Conservation (phyloP, 495 filamentous ascomycete genomes). For the Tuber microsphaerosporum region DNA sequence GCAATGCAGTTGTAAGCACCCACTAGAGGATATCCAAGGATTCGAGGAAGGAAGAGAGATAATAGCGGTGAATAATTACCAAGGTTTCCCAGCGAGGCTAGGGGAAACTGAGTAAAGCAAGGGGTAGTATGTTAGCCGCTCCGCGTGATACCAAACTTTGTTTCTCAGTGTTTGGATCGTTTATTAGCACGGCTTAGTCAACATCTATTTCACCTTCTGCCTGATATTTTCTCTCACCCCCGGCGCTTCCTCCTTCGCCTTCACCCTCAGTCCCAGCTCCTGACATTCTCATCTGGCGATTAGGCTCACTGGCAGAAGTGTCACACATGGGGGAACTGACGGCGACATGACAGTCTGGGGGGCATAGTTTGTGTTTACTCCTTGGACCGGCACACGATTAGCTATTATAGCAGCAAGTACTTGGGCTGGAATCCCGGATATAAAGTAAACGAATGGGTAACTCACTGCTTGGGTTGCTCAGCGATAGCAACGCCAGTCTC, state of each 20-base stretch:
- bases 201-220: too few relatives aligned
- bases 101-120: neutral
- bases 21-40: neutral
- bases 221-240: too few relatives aligned
- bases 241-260: too few relatives aligned
- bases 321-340: too few relatives aligned
- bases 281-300: too few relatives aligned
- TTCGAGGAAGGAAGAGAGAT: neutral
- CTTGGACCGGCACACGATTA: too few relatives aligned
- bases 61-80: neutral
- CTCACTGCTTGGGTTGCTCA: neutral
- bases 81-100: neutral
- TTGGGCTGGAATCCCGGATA: neutral
- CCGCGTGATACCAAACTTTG: neutral
- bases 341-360: too few relatives aligned
- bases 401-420: neutral
- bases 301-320: too few relatives aligned
- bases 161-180: neutral
- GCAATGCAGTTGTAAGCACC: neutral
- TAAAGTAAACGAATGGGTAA: neutral
- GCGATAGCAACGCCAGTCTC: fast-evolving
- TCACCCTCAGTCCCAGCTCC: too few relatives aligned
- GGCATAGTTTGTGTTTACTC: too few relatives aligned
- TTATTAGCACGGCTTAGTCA: neutral
- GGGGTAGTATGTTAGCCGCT: neutral